These are phyloP conservation scores for Magnusiomyces tetraspermus DNA, from an alignment of 1,139 yeast genomes.

Conservation along the genomic window DNA sequence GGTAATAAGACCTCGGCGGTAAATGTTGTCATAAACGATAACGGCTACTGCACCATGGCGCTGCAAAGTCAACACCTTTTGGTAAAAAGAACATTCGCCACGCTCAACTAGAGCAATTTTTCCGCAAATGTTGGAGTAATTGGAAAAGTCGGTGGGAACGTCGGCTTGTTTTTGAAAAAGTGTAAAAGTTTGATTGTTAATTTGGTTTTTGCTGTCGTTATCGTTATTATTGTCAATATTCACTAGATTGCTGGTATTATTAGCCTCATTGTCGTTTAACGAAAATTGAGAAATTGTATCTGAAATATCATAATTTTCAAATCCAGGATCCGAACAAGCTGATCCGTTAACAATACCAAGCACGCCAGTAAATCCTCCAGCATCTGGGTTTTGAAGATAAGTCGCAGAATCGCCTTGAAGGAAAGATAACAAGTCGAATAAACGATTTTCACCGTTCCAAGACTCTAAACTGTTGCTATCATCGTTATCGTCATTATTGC, in stretches of 20 bases:
- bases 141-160: slow-evolving; percentile 2
- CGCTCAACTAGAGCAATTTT: slow-evolving; percentile 32
- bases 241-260: background rate
- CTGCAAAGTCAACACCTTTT: slow-evolving; percentile 33
- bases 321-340: slow-evolving; percentile 3
- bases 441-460: background rate
- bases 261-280: background rate
- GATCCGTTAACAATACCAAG: slow-evolving; percentile 1
- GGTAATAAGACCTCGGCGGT: slow-evolving; percentile 30
- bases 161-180: slow-evolving; percentile 5
- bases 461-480: background rate
- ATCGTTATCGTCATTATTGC: slow-evolving; percentile 2
- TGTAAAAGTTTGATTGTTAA: too few relatives aligned
- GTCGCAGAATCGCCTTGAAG: background rate
- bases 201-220: slow-evolving; percentile 3
- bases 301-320: background rate
- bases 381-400: background rate
- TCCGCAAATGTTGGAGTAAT: slow-evolving; percentile 13
- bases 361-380: slow-evolving; percentile 9
- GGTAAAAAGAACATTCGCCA: slow-evolving; percentile 35
- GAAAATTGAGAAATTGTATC: background rate
- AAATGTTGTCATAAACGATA: slow-evolving; percentile 33
- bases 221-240: slow-evolving; percentile 5
- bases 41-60: slow-evolving; percentile 36
- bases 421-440: background rate